Percentiles rank a stretch among this genome's conserved stretches.
phyloP scores from a whole-genome alignment of 2,329 filamentous ascomycete genomes.

The Orbilia oligospora region DNA sequence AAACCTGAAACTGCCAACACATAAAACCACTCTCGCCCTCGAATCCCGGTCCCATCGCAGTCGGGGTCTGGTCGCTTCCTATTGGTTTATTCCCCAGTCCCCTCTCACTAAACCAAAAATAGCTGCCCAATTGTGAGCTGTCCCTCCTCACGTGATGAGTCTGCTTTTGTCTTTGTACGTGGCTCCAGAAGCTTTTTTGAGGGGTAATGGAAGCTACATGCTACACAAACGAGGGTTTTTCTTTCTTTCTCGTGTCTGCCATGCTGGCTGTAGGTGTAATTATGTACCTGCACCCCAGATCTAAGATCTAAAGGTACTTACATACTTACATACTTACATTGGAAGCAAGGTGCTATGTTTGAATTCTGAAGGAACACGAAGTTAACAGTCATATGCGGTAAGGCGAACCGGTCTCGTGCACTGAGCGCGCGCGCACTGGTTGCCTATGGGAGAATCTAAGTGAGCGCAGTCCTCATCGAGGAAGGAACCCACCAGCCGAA shows the following conservation, averaged over 20 bases:
- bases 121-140: slow-evolving; percentile 47
- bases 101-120: slow-evolving; percentile 42
- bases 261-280: slow-evolving; percentile 16
- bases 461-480: slow-evolving; percentile 1
- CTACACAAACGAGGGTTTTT: too few species aligned
- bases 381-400: slow-evolving; percentile 23
- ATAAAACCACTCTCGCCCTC: slow-evolving; percentile 30
- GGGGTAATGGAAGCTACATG: background rate
- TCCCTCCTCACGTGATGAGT: slow-evolving; percentile 36
- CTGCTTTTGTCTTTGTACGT: slow-evolving; percentile 12
- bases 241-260: background rate
- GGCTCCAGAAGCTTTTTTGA: slow-evolving; percentile 19
- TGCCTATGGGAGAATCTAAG: background rate
- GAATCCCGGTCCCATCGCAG: slow-evolving; percentile 17
- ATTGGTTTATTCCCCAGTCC: slow-evolving; percentile 27
- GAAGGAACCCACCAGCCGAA: slow-evolving; percentile 25
- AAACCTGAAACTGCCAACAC: slow-evolving; percentile 56
- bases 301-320: slow-evolving; percentile 37
- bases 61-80: slow-evolving; percentile 7
- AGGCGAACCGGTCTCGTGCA: slow-evolving; percentile 29
- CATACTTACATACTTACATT: too few species aligned
- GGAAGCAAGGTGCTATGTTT: background rate
- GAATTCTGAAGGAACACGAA: background rate
- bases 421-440: background rate
- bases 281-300: slow-evolving; percentile 26